Evolutionary conservation across 176 grass and related monocot genomes (phyloP), one percentile per base, ranked within the genome.

Genomic region (Alopecurus myosuroides): DNA sequence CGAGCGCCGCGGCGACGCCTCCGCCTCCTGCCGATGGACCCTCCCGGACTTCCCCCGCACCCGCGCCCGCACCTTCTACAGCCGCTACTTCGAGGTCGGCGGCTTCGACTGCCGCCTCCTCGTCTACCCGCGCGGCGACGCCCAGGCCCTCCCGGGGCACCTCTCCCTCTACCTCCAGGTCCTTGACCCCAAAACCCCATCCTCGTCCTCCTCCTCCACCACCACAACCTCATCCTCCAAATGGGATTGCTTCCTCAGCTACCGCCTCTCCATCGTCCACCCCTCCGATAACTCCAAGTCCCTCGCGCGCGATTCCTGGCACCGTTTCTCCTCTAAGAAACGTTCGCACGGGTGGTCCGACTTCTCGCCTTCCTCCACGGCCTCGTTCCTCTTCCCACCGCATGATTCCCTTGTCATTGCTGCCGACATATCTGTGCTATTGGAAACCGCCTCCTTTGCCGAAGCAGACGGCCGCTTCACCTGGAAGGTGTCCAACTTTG

Each of bases 261-360:
- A 99, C 58, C 89, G 89, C 58, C 97, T 99, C 73, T 88, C 97
- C 60, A 45, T 93, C 28, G 72, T 82, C 30, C 91, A 99, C 70
- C 89, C 87, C 19, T 45, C 77, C 55, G 86, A 94, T 33, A 76
- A 79, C 48, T n/a, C 91, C 42, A 99, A 96, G 56, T 94, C 93
- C 42, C 18, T 96, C 39, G 74, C 50, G 31, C 93, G 91, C 49
- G 93, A 99, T 80, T 99, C 93, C 29, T 99, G 97, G 93, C 93
- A 94, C 74, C 91, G 97, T 15, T 99, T 99, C 91, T 94, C 88
- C 34, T 91, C 89, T 17, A 99, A 99, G 97, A 99, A 94, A 84
- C 92, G 92, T 42, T 94, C 93, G 64, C 97, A 99, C 46, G 97
- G 97, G 1, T 99, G 97, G 97, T 95, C 91, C 80, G 97, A 99